phyloP scores from a whole-genome alignment of 768 basidiomycete species.

The Rhodotorula graminis region DNA sequence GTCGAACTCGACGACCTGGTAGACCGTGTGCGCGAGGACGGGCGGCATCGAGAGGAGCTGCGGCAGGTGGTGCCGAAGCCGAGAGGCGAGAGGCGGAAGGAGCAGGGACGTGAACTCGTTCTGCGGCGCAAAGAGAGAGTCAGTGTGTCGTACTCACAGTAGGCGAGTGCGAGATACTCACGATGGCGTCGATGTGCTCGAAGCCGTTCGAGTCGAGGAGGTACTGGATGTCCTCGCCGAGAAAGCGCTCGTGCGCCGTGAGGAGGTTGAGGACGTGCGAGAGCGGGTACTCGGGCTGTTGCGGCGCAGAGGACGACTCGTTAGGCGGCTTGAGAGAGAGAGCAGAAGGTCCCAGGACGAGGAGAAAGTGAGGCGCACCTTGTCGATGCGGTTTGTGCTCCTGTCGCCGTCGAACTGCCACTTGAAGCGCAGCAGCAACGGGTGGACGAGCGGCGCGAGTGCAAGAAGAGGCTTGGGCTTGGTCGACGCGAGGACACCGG shows the following conservation, averaged over 20 bases:
- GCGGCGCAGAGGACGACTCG: not conserved
- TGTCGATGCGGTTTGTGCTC: slow-evolving; percentile 85
- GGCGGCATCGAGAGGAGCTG: slow-evolving; percentile 64
- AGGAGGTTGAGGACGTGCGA: slow-evolving; percentile 80
- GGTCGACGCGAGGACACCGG: not conserved
- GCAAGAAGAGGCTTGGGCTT: slow-evolving; percentile 60
- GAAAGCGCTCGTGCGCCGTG: slow-evolving; percentile 77
- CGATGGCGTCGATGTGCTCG: slow-evolving; percentile 67
- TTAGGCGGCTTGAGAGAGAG: no score
- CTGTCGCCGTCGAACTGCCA: slow-evolving; percentile 88
- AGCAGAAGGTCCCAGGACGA: no score
- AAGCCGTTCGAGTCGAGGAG: slow-evolving; percentile 64
- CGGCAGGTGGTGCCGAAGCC: slow-evolving; percentile 70
- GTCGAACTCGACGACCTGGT: slow-evolving; percentile 86
- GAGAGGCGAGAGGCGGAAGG: slow-evolving; percentile 68
- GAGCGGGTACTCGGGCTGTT: slow-evolving; percentile 94
- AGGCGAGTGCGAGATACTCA: slow-evolving; percentile 3
- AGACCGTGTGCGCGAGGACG: slow-evolving; percentile 88
- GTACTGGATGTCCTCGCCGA: slow-evolving; percentile 68
- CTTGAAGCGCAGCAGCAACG: slow-evolving; percentile 79
- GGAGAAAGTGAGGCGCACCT: slow-evolving; percentile 54
- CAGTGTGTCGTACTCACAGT: not conserved
- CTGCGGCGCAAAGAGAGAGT: slow-evolving; percentile 49
- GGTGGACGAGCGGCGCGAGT: slow-evolving; percentile 73
- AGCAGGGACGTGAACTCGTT: slow-evolving; percentile 76